Evolutionary conservation across 2,329 filamentous ascomycete genomes (phyloP), one percentile per base, ranked within the genome.

Genomic region (Alternaria ethzedia): DNA sequence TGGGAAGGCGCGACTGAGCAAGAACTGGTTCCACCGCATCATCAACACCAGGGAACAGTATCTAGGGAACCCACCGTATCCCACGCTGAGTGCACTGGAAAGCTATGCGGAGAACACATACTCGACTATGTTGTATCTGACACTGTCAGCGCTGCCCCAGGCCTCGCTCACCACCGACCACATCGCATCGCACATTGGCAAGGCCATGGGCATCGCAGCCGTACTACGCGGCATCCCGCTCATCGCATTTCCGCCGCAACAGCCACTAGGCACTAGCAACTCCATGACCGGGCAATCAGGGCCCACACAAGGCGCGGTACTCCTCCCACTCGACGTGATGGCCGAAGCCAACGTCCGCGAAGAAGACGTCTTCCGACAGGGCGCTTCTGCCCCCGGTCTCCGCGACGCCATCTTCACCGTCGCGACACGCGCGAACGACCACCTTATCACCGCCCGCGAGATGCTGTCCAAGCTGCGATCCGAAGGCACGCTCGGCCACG

Each of bases 21-120:
- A 81, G 69, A 80, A 76, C 65, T 85, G 84, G 83, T 92, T 75
- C 81, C 86, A 74, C 76, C 89, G 94, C 54, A 84, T 98, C 70
- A 90, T 98, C 74, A 90, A 86, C 75, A 91, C 93, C 5, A 86
- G 96, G 56, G 93, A 96, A 80, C 90, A 91, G 74, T 88, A 94
- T 72, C 89, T 97, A 80, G 89, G 90, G 44, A 96, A 97, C 77
- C 88, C 91, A 21, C 93, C 95, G 0, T 97, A 94, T 74, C 83
- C 91, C 0, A 91, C 83, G 52, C 79, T 98, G 49, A 85, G 87
- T 3, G 86, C 89, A 1, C 82, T 98, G 55, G 96, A 99, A 75
- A 90, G 89, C 50, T 97, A 98, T 75, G 93, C 93, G 1, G 96
- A 99, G 80, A 94, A 94, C 72, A 98, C 96, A 2, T 98, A 98